phyloP scores from a whole-genome alignment of 305 asterid genomes.

The Solanum hybrid region DNA sequence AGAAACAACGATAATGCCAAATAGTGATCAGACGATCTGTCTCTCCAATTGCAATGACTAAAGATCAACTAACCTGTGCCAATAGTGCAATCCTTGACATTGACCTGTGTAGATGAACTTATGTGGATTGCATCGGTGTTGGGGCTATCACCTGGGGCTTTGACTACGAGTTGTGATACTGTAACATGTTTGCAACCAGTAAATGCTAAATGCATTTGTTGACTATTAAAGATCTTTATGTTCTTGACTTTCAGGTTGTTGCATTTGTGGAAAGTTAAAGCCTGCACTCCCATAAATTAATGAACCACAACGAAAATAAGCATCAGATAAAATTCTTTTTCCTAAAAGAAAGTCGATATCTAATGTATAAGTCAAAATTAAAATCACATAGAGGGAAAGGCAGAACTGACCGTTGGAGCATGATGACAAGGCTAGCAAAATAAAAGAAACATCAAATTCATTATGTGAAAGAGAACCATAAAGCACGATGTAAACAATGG shows the following conservation, averaged over 20 bases:
- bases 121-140: constrained; percentile 90
- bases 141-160: constrained; percentile 77
- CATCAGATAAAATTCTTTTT: not conserved
- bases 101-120: constrained; percentile 53
- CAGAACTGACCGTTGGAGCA: constrained; percentile 62
- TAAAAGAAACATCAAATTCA: constrained; percentile 7
- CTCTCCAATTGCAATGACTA: not conserved
- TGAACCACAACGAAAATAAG: not conserved
- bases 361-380: not conserved
- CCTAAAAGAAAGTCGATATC: not conserved
- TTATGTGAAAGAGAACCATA: not conserved
- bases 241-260: constrained; percentile 51
- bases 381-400: not conserved
- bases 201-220: constrained; percentile 68
- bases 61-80: constrained; percentile 50
- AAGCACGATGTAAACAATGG: not conserved
- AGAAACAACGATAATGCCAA: not conserved
- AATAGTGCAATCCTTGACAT: constrained; percentile 34
- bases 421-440: constrained; percentile 74
- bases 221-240: constrained; percentile 39
- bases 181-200: constrained; percentile 36
- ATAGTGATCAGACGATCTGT: not conserved
- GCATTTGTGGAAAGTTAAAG: constrained; percentile 80
- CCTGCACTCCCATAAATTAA: constrained; percentile 36
- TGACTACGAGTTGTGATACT: constrained; percentile 33